Evolutionary conservation across 306 rosid species (phyloP).

Genomic region (Acacia confusa): DNA sequence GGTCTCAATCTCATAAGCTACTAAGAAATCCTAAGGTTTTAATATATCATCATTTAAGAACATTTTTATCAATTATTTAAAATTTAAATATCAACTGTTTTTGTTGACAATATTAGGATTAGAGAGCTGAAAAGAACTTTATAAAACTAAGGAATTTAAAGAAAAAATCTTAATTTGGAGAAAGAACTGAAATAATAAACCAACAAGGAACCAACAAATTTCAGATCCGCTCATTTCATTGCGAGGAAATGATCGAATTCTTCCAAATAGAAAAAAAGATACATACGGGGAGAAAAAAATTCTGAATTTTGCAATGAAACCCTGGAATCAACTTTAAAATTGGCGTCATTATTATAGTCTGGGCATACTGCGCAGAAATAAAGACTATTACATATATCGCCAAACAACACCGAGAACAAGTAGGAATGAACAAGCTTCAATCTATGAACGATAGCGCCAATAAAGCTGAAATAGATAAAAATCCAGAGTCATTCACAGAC

Average conservation of each 20-base stretch:
- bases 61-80: too few relatives aligned
- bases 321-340: constrained; percentile 18
- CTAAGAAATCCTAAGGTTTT: too few relatives aligned
- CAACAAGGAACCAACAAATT: not conserved
- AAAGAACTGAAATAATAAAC: not conserved
- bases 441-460: not conserved
- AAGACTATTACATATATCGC: not conserved
- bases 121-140: too few relatives aligned
- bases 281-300: not conserved
- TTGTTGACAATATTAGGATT: too few relatives aligned
- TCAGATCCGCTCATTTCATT: not conserved
- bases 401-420: constrained; percentile 7
- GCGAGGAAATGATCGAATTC: constrained; percentile 7
- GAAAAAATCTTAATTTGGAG: not conserved
- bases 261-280: not conserved
- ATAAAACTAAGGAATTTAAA: too few relatives aligned
- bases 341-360: constrained; percentile 19
- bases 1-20: too few relatives aligned
- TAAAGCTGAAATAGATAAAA: not conserved
- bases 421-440: not conserved
- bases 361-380: constrained; percentile 15
- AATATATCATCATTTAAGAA: too few relatives aligned
- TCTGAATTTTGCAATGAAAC: constrained; percentile 20
- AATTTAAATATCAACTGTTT: too few relatives aligned
- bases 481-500: not conserved